phyloP scores from a whole-genome alignment of 169 alveolate species.

The Plasmodium coatneyi region DNA sequence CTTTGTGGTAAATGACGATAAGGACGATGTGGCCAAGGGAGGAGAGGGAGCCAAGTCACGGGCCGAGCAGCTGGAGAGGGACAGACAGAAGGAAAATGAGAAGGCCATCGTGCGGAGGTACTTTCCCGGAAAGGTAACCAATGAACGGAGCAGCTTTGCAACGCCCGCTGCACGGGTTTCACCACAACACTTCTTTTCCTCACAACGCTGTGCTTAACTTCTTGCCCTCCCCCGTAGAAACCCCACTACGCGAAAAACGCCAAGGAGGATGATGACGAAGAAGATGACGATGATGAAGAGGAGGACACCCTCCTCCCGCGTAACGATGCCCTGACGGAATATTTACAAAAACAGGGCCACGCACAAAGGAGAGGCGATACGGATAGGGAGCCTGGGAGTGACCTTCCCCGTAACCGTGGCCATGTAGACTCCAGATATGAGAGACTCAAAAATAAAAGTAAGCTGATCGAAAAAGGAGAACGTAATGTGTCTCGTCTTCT shows the following conservation, averaged over 20 bases:
- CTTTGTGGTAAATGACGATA: constrained; percentile 47
- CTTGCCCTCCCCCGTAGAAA: constrained; percentile 4
- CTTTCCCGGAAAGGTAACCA: constrained; percentile 58
- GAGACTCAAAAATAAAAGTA: constrained; percentile 56
- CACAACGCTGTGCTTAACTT: not conserved
- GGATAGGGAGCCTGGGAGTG: not conserved
- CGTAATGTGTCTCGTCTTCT: not conserved
- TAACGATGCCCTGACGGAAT: not conserved
- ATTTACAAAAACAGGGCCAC: not conserved
- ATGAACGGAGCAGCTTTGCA: not conserved
- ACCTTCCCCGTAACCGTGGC: not conserved
- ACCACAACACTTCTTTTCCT: not conserved
- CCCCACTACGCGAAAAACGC: constrained; percentile 60
- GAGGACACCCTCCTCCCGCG: not conserved
- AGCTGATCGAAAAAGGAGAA: not conserved
- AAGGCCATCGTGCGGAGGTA: constrained; percentile 22
- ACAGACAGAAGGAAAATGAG: constrained; percentile 2
- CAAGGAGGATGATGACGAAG: constrained; percentile 8
- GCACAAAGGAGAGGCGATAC: not conserved
- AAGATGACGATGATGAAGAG: constrained; percentile 39
- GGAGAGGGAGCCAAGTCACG: constrained; percentile 2
- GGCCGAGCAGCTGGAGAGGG: constrained; percentile 6
- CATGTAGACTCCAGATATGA: constrained; percentile 13
- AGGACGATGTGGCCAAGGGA: not conserved
- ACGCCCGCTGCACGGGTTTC: not conserved